Base-by-base conservation (phyloP, 257 asterid genomes). In the Fraxinus americana region DNA sequence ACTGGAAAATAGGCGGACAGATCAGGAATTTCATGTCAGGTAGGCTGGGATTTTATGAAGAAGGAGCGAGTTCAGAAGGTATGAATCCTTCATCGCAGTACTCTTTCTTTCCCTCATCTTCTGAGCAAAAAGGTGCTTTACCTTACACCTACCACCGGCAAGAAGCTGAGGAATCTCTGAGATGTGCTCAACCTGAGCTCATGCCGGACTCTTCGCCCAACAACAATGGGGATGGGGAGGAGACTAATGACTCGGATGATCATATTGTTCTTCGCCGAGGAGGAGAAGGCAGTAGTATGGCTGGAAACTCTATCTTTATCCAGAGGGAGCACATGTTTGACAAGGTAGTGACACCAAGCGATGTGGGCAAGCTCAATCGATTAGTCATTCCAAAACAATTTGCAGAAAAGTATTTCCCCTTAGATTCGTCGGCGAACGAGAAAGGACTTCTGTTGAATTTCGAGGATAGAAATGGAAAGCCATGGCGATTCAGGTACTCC, bases 291-390 rank as follows among this genome's bases (percentile, higher is more conserved):
- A 25, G 67, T 5, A 72, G 74, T 41, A 69, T 65, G 65, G 50
- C 29, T 27, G 67, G 59, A 25, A 21, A 35, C 16, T 7, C 75
- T 4, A 69, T 61, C 77, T 69, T 39, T 29, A 80, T 86, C 7
- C 92, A 94, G 81, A 81, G 88, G 65, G 97, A 95, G 77, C 99
- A 95, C 81, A 95, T 95, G 99, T 95, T 95, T 78, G 99, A 95
- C 74, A 95, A 95, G 75, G 97, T 93, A 0, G 99, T 95, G 19
- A 95, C 99, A 0, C 99, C 99, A 1, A 95, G 99, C 81, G 99
- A 95, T 76, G 99, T 95, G 23, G 99, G 99, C 19, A 95, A 95
- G 76, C 94, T 95, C 66, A 95, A 95, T 57, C 83, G 99, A 39
- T 75, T 94, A 4, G 99, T 94, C 12, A 94, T 94, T 30, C 99